These are phyloP conservation scores for Gossypium davidsonii DNA, from an alignment of 441 rosid genomes.

Conservation along the genomic window DNA sequence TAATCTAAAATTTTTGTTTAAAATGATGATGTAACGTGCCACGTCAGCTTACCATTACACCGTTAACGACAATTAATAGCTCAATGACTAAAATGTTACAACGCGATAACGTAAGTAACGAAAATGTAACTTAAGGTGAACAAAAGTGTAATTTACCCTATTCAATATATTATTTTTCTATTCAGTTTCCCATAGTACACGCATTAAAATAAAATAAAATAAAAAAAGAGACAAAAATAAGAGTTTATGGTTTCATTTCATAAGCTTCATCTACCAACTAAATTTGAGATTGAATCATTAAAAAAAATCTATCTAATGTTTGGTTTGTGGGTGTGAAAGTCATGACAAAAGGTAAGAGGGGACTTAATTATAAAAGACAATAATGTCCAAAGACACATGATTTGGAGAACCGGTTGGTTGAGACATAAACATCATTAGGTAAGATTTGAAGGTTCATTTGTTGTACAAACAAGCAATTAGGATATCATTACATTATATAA, in stretches of 20 bases:
- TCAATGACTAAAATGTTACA: no score
- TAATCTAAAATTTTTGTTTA: no score
- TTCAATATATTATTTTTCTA: neutral
- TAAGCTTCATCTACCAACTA: slow-evolving; percentile 16
- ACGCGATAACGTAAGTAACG: no score
- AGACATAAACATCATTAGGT: slow-evolving; percentile 52
- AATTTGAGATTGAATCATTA: slow-evolving; percentile 4
- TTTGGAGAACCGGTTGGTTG: slow-evolving; percentile 25
- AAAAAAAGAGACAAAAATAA: neutral
- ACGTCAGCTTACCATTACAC: no score
- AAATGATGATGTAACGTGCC: no score
- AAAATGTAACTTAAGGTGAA: no score
- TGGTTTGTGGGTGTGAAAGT: slow-evolving; percentile 15
- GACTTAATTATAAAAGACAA: slow-evolving; percentile 19
- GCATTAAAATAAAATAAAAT: neutral
- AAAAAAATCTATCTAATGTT: slow-evolving; percentile 16
- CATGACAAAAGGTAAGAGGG: neutral
- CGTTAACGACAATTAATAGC: no score
- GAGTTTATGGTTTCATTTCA: slow-evolving; percentile 25
- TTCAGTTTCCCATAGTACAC: neutral
- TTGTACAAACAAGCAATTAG: slow-evolving; percentile 7
- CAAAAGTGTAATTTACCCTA: no score
- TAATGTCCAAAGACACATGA: slow-evolving; percentile 4
- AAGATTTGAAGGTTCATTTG: slow-evolving; percentile 10
- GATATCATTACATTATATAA: neutral